Evolutionary conservation across 306 rosid species (phyloP).

Genomic region (Nissolia schottii): DNA sequence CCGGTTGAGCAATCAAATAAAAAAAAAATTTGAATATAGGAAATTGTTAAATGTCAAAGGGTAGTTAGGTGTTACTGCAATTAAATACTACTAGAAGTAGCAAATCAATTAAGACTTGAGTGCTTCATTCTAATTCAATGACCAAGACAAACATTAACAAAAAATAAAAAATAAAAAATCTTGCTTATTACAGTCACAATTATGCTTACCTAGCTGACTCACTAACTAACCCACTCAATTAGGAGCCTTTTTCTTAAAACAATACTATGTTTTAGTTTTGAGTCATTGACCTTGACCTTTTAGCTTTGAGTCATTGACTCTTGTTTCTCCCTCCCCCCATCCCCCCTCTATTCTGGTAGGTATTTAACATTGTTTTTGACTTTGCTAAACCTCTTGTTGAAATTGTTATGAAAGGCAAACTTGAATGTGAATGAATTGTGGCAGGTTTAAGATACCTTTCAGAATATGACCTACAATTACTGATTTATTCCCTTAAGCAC

Average conservation of each 20-base stretch:
- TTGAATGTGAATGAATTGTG: constrained; percentile 33
- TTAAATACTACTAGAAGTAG: constrained; percentile 15
- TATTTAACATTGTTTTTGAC: constrained; percentile 36
- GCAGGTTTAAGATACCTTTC: constrained; percentile 27
- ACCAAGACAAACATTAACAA: constrained; percentile 14
- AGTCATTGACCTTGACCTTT: constrained; percentile 33
- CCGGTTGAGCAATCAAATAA: neutral
- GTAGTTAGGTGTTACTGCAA: constrained; percentile 54
- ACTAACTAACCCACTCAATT: constrained; percentile 34
- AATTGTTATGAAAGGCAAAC: neutral
- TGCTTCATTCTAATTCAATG: constrained; percentile 47
- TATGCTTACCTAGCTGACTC: constrained; percentile 43
- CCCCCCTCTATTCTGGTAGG: neutral
- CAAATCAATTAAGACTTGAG: constrained; percentile 21
- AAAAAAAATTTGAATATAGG: neutral
- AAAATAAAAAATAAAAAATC: neutral
- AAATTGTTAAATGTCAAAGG: constrained; percentile 30
- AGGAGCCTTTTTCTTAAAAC: constrained; percentile 17
- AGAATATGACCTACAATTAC: too few relatives aligned
- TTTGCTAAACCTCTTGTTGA: constrained; percentile 21
- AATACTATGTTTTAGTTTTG: constrained; percentile 24
- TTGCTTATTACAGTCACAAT: constrained; percentile 8
- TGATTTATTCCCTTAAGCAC: too few relatives aligned
- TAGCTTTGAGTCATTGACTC: constrained; percentile 21
- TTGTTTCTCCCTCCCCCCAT: neutral